Evolutionary conservation across 805 yeast species (phyloP).

Genomic region (Vanderwaltozyma tropicalis): DNA sequence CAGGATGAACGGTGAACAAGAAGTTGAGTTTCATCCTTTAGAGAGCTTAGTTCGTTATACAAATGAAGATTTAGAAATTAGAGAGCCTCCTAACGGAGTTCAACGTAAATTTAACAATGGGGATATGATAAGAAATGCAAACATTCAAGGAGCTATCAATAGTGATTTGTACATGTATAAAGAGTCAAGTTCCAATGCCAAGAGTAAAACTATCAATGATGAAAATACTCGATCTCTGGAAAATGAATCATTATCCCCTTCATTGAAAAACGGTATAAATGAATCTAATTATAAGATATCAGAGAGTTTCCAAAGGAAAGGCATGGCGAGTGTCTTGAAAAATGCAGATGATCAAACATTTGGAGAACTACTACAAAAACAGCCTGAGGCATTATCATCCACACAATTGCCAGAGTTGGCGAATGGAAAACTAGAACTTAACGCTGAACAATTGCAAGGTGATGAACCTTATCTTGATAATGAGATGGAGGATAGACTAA

Average conservation of each 20-base stretch:
- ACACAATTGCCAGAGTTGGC: not conserved
- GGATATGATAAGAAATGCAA: not conserved
- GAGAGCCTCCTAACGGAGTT: not conserved
- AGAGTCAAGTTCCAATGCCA: too few species aligned
- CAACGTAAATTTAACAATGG: not conserved
- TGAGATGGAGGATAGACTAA: not conserved
- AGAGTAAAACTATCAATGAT: too few species aligned
- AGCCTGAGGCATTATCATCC: not conserved
- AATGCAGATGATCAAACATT: not conserved
- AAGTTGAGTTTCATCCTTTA: slow-evolving; percentile 1
- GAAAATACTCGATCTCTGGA: too few species aligned
- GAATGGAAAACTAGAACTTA: not conserved
- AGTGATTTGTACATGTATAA: slow-evolving; percentile 15
- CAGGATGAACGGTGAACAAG: slow-evolving; percentile 1
- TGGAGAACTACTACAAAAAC: not conserved
- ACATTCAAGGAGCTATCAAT: slow-evolving; percentile 2
- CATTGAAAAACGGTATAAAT: too few species aligned
- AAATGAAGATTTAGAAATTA: slow-evolving; percentile 4
- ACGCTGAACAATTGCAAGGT: not conserved
- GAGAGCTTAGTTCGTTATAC: slow-evolving; percentile 5
- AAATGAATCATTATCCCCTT: too few species aligned
- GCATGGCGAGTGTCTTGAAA: too few species aligned
- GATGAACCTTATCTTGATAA: not conserved
- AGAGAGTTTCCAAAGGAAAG: not conserved
- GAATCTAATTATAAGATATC: not conserved